Conservation (phyloP, 1,284 basidiomycete species). For the Rhodotorula sp. region DNA sequence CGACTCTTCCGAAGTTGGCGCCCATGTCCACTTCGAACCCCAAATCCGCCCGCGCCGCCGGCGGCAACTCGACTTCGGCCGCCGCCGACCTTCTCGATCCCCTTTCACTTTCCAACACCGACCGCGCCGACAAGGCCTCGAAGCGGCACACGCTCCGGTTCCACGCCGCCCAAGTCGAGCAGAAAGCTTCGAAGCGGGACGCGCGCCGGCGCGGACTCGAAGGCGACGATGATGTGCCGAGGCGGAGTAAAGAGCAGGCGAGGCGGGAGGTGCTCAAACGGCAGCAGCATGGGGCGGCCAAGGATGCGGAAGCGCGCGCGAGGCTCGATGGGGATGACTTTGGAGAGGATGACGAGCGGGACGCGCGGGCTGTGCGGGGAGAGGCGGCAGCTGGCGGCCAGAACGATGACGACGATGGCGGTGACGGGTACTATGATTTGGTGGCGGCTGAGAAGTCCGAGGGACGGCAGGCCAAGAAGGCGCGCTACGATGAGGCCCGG, state of each 20-base stretch:
- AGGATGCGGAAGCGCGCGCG: slow-evolving; percentile 42
- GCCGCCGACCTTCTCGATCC: slow-evolving; percentile 66
- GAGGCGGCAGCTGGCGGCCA: slow-evolving; percentile 48
- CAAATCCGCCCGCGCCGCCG: slow-evolving; percentile 36
- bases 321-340: slow-evolving; percentile 52
- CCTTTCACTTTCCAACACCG: slow-evolving; percentile 64
- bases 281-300: slow-evolving; percentile 48
- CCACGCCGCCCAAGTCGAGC: slow-evolving; percentile 78
- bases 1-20: slow-evolving; percentile 21
- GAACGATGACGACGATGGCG: slow-evolving; percentile 50
- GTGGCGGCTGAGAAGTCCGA: slow-evolving; percentile 70
- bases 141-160: slow-evolving; percentile 78
- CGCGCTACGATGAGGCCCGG: slow-evolving; percentile 67
- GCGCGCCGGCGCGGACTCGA: slow-evolving; percentile 42
- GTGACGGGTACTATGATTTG: slow-evolving; percentile 80
- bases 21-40: slow-evolving; percentile 54
- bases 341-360: slow-evolving; percentile 56
- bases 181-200: slow-evolving; percentile 57
- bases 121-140: slow-evolving; percentile 75
- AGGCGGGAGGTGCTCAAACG: slow-evolving; percentile 53
- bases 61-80: slow-evolving; percentile 1
- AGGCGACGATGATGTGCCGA: slow-evolving; percentile 87
- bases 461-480: slow-evolving; percentile 73
- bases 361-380: slow-evolving; percentile 50
- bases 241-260: slow-evolving; percentile 55